Conservation (phyloP, 1,139 yeast genomes). For the Geotrichum bryndzae region DNA sequence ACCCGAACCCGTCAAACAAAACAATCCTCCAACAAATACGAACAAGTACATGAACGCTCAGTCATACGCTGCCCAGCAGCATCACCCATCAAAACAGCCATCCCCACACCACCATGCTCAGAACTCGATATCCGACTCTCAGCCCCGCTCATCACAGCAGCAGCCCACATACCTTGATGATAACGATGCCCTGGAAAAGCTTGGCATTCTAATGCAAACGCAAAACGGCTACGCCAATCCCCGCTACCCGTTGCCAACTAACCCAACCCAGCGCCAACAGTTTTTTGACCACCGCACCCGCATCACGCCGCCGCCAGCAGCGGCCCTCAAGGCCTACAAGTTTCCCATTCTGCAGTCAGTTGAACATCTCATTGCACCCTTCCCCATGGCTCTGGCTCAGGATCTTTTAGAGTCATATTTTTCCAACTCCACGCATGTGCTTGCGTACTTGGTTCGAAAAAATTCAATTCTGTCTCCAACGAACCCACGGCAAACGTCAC, state of each 20-base stretch:
- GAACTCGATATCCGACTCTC: neutral
- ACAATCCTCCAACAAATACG: neutral
- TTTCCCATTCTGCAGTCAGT: slow-evolving; percentile 33
- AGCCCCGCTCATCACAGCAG: neutral
- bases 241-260: neutral
- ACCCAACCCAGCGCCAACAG: neutral
- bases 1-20: neutral
- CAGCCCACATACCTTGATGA: neutral
- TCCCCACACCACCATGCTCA: neutral
- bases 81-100: neutral
- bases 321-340: neutral
- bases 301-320: neutral
- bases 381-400: slow-evolving; percentile 12
- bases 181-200: neutral
- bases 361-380: slow-evolving; percentile 8
- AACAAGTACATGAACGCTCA: neutral
- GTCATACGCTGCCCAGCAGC: neutral
- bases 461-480: slow-evolving; percentile 21
- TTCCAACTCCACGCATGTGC: slow-evolving; percentile 23
- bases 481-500: slow-evolving; percentile 33
- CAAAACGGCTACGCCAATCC: neutral
- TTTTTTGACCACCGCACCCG: neutral
- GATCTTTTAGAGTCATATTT: slow-evolving; percentile 22
- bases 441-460: slow-evolving; percentile 24
- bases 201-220: neutral